Evolutionary conservation across 257 asterid species (phyloP), one percentile per base, ranked within the genome.

Genomic region (Forsythia viridissima): DNA sequence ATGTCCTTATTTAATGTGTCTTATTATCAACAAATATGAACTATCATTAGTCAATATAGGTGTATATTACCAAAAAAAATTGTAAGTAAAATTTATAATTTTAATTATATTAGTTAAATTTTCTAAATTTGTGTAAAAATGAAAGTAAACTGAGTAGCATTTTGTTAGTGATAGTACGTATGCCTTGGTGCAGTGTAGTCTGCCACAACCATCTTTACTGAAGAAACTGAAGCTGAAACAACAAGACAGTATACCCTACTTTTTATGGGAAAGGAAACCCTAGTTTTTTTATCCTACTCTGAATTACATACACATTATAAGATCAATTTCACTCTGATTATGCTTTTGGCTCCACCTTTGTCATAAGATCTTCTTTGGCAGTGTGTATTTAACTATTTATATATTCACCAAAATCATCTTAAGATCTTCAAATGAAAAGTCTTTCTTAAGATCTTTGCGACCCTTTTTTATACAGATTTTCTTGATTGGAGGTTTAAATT

Each of bases 331-430:
- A 57, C 66, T 80, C 61, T 67, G 75, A 41, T 51, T 18, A 67
- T 57, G 61, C n/a, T 21, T 75, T 1, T 39, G 78, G 80, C 80
- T 70, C 7, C 69, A 24, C 38, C 69, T 82, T 82, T 74, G 6
- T 44, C 77, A 76, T 81, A 68, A 68, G 72, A 83, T 83, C 84
- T 80, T 80, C 57, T 48, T 68, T 73, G 75, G 75, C 51, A 80
- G 76, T 73, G 82, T 76, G 63, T 44, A 61, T 80, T 80, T 59
- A 59, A 59, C 34, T 30, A 30, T 30, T 30, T 30, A 30, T 30
- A 30, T 30, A 30, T 30, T 30, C 34, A 30, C 34, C 34, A 30
- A 30, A 30, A 0, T 30, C 34, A 30, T 30, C 34, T 30, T 30
- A 30, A 30, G 34, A 30, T 30, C 34, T 30, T 30, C 34, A 30